Evolutionary conservation across 495 filamentous ascomycete genomes (phyloP).

Genomic region (Neurospora sp.): DNA sequence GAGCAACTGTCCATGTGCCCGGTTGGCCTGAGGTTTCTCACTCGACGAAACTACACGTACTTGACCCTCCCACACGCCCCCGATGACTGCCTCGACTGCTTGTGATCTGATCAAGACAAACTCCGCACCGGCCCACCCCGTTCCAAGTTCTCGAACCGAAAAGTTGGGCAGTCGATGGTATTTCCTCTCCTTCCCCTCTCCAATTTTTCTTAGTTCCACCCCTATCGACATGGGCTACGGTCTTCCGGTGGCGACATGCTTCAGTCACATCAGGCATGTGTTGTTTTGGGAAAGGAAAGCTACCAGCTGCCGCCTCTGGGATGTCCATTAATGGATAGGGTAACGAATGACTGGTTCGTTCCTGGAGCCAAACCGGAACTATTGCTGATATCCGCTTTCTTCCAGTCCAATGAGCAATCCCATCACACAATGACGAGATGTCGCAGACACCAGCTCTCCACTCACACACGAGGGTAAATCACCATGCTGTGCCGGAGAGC

Average conservation of each 20-base stretch:
- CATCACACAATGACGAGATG: not conserved
- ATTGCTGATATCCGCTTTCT: not conserved
- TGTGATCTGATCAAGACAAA: not conserved
- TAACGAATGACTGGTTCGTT: not conserved
- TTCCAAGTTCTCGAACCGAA: not conserved
- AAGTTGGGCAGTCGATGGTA: not conserved
- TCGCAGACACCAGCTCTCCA: not conserved
- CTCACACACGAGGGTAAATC: not conserved
- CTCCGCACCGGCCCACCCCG: not conserved
- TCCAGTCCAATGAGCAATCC: not conserved
- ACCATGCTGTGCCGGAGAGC: not conserved
- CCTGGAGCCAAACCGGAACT: not conserved
- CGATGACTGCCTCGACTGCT: not conserved
- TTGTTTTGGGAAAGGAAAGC: not conserved
- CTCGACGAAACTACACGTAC: not conserved
- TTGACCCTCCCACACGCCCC: not conserved
- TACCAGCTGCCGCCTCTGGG: not conserved
- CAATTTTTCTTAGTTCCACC: not conserved
- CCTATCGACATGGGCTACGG: not conserved
- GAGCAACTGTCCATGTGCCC: not conserved
- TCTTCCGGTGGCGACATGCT: not conserved
- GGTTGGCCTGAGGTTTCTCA: not conserved
- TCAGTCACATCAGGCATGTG: not conserved
- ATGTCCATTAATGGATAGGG: not conserved
- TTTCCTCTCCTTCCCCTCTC: not conserved